Evolutionary conservation across 2,329 filamentous ascomycete genomes (phyloP), one percentile per base, ranked within the genome.

Genomic region (Aspergillus fischeri): DNA sequence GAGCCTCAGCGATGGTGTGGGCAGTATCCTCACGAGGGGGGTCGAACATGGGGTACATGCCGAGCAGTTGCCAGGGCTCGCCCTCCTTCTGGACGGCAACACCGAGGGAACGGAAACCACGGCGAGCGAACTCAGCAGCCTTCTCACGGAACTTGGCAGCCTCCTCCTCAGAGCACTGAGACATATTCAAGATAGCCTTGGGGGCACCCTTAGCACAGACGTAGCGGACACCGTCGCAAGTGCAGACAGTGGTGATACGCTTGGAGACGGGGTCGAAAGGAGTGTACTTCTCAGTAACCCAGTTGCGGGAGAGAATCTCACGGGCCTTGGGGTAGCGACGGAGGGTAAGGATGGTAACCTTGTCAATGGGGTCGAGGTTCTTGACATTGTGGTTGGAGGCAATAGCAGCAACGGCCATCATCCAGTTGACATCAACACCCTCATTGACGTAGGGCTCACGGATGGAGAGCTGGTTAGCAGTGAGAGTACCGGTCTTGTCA

Each of bases 31-130:
- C 87, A 80, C 88, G 87, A 60, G 88, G 88, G 70, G 88, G 88
- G 73, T 91, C 88, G 78, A 91, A 91, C 85, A 91, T 89, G 70
- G 88, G 88, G 74, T 91, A 82, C 80, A 91, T 86, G 74, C 88
- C 88, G 59, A 90, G 84, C 60, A 91, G 80, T 69, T 87, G 82
- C 88, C 88, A 89, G 70, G 81, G 83, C 73, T 85, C 86, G 67
- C 89, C 83, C 75, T 88, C 88, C 80, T 89, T 88, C 82, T 90
- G 87, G 75, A 88, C 87, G 51, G 87, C 88, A 63, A 91, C 88
- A 81, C 88, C 88, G 62, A 91, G 86, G 55, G 88, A 90, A 71
- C 88, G 86, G 85, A 91, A 91, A 78, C 88, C 88, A 81, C 88
- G 86, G 67, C 86, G 84, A 72, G 88, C 88, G 73, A 91, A 91